phyloP scores from a whole-genome alignment of 2,329 filamentous ascomycete genomes.

The Cadophora sp. region DNA sequence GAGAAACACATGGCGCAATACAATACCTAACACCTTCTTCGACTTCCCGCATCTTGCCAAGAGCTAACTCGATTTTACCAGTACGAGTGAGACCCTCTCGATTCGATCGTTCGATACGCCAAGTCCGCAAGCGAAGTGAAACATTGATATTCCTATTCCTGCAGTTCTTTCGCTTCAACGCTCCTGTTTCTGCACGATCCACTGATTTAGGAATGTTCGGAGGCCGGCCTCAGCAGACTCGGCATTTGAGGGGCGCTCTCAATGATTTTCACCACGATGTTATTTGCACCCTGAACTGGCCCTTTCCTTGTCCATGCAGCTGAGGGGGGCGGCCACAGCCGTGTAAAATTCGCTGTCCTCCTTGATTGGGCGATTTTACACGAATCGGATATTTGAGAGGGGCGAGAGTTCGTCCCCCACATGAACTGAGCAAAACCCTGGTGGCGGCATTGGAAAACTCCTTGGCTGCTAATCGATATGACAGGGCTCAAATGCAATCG shows the following conservation, averaged over 20 bases:
- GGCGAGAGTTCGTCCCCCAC: slow-evolving; percentile 21
- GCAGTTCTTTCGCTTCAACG: slow-evolving; percentile 12
- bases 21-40: not conserved
- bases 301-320: slow-evolving; percentile 19
- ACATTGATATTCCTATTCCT: slow-evolving; percentile 8
- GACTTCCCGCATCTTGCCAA: slow-evolving; percentile 22
- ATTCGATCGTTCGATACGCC: slow-evolving; percentile 1
- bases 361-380: slow-evolving; percentile 9
- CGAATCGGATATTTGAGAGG: slow-evolving; percentile 25
- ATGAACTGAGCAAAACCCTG: slow-evolving; percentile 10
- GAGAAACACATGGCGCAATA: not conserved
- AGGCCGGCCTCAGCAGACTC: slow-evolving; percentile 2
- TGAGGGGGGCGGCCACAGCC: slow-evolving; percentile 5
- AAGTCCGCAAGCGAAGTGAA: slow-evolving; percentile 21
- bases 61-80: slow-evolving; percentile 15
- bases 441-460: slow-evolving; percentile 22
- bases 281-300: not conserved
- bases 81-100: slow-evolving; percentile 1
- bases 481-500: not conserved
- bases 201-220: slow-evolving; percentile 6
- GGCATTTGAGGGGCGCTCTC: slow-evolving; percentile 18
- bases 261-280: slow-evolving; percentile 27
- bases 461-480: slow-evolving; percentile 8
- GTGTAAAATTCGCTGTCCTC: not conserved
- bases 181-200: slow-evolving; percentile 11